phyloP scores from a whole-genome alignment of 257 asterid species.

The Echium plantagineum region DNA sequence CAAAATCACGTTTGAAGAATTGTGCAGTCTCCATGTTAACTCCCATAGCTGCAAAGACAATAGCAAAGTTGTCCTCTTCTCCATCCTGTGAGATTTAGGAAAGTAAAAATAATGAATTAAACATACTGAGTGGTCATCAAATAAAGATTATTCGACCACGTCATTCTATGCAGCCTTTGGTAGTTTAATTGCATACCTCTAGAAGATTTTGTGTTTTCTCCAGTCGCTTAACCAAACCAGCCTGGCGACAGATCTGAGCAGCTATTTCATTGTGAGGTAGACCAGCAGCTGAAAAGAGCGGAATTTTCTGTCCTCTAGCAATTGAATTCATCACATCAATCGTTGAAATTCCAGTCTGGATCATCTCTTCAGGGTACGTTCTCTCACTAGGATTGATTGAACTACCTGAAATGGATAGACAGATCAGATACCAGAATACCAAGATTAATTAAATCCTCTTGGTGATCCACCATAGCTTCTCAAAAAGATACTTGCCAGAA shows the following conservation, averaged over 20 bases:
- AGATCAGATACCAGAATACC: background rate
- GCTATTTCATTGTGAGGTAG: conserved; percentile 99
- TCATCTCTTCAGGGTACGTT: conserved; percentile 97
- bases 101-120: conserved; percentile 14
- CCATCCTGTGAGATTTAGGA: conserved; percentile 39
- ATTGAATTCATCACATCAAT: conserved; percentile 98
- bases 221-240: conserved; percentile 93
- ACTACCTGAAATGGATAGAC: conserved; percentile 52
- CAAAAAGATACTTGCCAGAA: conserved; percentile 58
- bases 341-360: conserved; percentile 95
- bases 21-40: conserved; percentile 99
- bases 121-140: background rate
- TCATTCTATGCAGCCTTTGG: background rate
- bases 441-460: background rate
- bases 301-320: conserved; percentile 97
- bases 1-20: conserved; percentile 96
- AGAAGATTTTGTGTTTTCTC: conserved; percentile 85
- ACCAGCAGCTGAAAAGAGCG: conserved; percentile 98
- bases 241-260: conserved; percentile 98
- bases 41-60: conserved; percentile 99
- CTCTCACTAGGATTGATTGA: conserved; percentile 99
- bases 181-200: conserved; percentile 32
- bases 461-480: background rate
- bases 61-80: conserved; percentile 93
- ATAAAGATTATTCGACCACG: background rate